phyloP scores from a whole-genome alignment of 225 moss, liverwort and hornwort genomes.

The Neckera pumila region DNA sequence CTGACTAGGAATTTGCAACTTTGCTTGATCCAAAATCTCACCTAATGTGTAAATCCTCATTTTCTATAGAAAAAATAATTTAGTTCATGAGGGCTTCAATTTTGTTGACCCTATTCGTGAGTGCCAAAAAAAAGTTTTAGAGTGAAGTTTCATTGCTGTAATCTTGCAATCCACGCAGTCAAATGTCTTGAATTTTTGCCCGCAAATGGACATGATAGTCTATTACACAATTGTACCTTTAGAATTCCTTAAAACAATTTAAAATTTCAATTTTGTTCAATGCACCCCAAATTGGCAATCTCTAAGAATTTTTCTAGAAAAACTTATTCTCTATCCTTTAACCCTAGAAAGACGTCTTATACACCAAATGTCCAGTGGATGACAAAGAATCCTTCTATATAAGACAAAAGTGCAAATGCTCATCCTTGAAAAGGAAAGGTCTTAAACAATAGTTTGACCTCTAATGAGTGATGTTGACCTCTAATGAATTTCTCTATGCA shows the following conservation, averaged over 20 bases:
- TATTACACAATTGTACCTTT: background rate
- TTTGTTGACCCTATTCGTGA: fast-evolving
- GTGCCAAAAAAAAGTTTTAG: background rate
- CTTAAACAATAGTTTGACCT: no score
- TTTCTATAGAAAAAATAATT: background rate
- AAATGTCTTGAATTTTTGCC: background rate
- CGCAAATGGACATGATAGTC: background rate
- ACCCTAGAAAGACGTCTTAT: no score
- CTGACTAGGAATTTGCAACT: no score
- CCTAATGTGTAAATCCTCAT: background rate
- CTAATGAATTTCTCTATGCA: no score
- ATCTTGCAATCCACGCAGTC: background rate
- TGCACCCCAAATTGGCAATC: background rate
- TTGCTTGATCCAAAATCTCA: no score
- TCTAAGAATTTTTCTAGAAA: no score
- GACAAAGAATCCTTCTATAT: no score
- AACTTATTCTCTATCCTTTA: no score
- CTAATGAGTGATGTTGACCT: no score
- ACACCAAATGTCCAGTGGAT: no score
- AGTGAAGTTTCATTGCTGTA: background rate
- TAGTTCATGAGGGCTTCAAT: background rate
- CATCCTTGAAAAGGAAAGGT: no score
- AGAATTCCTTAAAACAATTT: background rate
- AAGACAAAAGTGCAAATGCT: no score
- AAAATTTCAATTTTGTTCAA: background rate